Conservation (phyloP, 768 basidiomycete genomes). For the Fistulinella prunicolor region DNA sequence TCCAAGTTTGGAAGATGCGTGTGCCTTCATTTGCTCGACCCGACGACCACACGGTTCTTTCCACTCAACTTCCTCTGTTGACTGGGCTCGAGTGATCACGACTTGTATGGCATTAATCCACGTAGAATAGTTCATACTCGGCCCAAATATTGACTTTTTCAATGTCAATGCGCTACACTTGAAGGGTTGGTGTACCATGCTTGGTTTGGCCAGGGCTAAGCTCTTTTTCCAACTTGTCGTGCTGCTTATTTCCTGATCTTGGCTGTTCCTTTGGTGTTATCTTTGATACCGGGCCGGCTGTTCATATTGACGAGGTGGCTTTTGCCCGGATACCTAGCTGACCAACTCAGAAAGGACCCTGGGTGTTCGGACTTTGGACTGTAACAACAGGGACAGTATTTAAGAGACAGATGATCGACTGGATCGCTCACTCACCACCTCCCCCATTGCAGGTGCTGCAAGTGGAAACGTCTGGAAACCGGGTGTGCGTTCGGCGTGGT, state of each 20-base stretch:
- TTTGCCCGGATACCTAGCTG: conserved; percentile 26
- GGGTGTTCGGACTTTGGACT: conserved; percentile 11
- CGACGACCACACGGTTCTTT: conserved; percentile 13
- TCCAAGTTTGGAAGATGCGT: too few species aligned
- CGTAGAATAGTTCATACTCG: conserved; percentile 24
- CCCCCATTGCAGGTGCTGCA: conserved; percentile 12
- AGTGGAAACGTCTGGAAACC: too few species aligned
- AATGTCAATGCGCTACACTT: conserved; percentile 29
- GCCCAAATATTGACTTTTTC: conserved; percentile 9
- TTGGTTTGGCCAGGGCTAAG: conserved; percentile 9
- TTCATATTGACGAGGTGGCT: too few species aligned
- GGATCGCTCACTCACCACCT: conserved; percentile 13
- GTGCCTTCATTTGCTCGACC: conserved; percentile 4
- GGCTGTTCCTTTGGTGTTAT: conserved; percentile 4
- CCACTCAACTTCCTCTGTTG: conserved; percentile 7
- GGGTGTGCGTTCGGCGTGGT: conserved; percentile 2
- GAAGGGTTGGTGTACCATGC: conserved; percentile 12
- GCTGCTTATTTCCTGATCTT: conserved; percentile 8
- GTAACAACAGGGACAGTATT: background rate
- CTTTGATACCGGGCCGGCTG: conserved; percentile 6
- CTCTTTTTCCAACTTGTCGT: conserved; percentile 16
- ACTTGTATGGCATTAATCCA: conserved; percentile 23
- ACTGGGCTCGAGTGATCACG: conserved; percentile 17
- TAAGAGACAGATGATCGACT: too few species aligned
- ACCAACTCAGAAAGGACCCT: conserved; percentile 24